Evolutionary conservation across 495 filamentous ascomycete genomes (phyloP).

Genomic region (Penicillium tannophilum): DNA sequence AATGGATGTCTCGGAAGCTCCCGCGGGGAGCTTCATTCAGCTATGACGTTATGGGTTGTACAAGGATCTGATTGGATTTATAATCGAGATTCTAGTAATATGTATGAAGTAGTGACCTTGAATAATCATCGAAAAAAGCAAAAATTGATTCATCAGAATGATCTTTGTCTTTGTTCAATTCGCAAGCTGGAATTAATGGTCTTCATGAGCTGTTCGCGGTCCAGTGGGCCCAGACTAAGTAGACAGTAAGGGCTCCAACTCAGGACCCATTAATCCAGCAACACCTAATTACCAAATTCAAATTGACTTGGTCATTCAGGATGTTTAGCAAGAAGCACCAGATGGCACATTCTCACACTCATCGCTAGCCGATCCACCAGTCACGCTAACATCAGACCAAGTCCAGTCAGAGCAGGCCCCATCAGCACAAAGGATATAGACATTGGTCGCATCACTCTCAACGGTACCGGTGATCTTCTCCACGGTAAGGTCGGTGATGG

Average conservation of each 20-base stretch:
- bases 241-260: background rate
- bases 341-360: slow-evolving; percentile 44
- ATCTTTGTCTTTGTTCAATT: background rate
- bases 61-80: background rate
- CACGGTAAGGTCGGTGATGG: slow-evolving; percentile 50
- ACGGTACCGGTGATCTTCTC: slow-evolving; percentile 46
- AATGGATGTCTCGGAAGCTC: background rate
- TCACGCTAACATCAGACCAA: slow-evolving; percentile 47
- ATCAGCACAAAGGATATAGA: slow-evolving; percentile 53
- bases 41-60: slow-evolving; percentile 7
- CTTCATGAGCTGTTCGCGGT: background rate
- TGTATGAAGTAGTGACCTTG: background rate
- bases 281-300: background rate
- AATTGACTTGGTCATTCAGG: background rate
- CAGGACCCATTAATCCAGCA: background rate
- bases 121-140: background rate
- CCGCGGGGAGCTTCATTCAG: slow-evolving; percentile 18
- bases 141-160: background rate
- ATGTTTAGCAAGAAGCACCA: slow-evolving; percentile 2
- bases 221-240: background rate
- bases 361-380: slow-evolving; percentile 48
- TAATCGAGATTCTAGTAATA: background rate
- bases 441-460: slow-evolving; percentile 39
- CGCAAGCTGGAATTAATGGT: background rate
- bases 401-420: slow-evolving; percentile 45